Evolutionary conservation across 1,139 yeast species (phyloP).

Genomic region (Saccharomycopsis crataegensis): DNA sequence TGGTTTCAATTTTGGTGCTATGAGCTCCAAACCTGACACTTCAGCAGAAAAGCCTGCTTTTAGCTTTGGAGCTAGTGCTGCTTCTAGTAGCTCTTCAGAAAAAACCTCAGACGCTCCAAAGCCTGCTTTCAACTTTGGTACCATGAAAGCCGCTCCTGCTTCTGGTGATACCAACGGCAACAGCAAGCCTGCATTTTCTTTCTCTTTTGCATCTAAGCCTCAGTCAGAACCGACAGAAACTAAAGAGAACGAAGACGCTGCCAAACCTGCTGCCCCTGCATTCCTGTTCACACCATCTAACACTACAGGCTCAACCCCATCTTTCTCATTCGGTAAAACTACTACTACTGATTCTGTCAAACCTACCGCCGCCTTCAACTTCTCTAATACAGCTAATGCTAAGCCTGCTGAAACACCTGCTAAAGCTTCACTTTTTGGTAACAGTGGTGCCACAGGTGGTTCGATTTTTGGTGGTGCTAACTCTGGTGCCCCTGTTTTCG

Average conservation of each 20-base stretch:
- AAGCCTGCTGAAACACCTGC: too few species aligned
- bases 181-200: constrained; percentile 28
- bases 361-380: too few species aligned
- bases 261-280: constrained; percentile 21
- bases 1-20: background rate
- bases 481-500: too few species aligned
- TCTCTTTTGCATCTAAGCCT: constrained; percentile 14
- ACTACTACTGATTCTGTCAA: too few species aligned
- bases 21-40: background rate
- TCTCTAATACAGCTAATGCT: too few species aligned
- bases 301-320: constrained; percentile 20
- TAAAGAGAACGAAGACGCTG: constrained; percentile 9
- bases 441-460: too few species aligned
- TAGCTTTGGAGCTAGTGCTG: constrained; percentile 23
- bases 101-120: constrained; percentile 21
- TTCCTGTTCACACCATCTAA: constrained; percentile 17
- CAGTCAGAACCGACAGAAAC: constrained; percentile 21
- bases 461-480: too few species aligned
- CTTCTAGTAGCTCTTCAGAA: constrained; percentile 7
- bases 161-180: constrained; percentile 15
- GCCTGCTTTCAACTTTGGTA: constrained; percentile 29
- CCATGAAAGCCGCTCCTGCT: constrained; percentile 3
- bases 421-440: too few species aligned
- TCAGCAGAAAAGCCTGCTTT: constrained; percentile 23
- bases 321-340: background rate